Evolutionary conservation across 1,284 basidiomycete genomes (phyloP).

Genomic region (Malassezia equina): DNA sequence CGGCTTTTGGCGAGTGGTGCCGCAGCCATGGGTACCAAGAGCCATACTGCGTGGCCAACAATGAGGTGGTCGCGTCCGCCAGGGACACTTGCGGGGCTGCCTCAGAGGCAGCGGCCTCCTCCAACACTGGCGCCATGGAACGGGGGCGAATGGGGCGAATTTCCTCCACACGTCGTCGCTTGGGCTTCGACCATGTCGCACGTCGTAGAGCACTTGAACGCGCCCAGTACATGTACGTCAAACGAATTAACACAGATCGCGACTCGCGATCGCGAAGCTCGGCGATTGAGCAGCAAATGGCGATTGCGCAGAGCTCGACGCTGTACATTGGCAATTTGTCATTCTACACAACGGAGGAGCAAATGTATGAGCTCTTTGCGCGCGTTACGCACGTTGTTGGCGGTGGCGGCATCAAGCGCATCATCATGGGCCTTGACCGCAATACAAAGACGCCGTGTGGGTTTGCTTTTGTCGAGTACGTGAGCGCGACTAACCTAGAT

Average conservation of each 20-base stretch:
- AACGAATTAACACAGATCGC: constrained; percentile 31
- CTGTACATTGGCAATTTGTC: constrained; percentile 60
- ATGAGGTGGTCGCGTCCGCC: constrained; percentile 59
- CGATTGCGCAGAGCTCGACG: constrained; percentile 52
- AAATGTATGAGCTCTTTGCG: constrained; percentile 95
- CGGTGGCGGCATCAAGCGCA: constrained; percentile 90
- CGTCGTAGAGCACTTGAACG: constrained; percentile 71
- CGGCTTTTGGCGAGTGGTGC: constrained; percentile 63
- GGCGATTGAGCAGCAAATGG: constrained; percentile 50
- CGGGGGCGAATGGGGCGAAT: background rate
- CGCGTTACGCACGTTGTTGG: constrained; percentile 80
- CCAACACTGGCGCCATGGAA: background rate
- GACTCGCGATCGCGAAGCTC: constrained; percentile 46
- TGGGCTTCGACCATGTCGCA: constrained; percentile 60
- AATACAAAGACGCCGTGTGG: constrained; percentile 97
- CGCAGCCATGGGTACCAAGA: constrained; percentile 74
- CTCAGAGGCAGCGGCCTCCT: too few species aligned
- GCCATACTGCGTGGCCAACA: constrained; percentile 59
- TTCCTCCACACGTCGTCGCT: background rate
- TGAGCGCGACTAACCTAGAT: constrained; percentile 49
- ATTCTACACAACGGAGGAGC: constrained; percentile 82
- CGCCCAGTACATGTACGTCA: constrained; percentile 79
- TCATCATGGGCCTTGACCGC: constrained; percentile 97
- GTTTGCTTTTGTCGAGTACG: constrained; percentile 88
- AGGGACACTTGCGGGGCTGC: constrained; percentile 18